Evolutionary conservation across 257 asterid genomes (phyloP).

Genomic region (Fraxinus quadrangulata): DNA sequence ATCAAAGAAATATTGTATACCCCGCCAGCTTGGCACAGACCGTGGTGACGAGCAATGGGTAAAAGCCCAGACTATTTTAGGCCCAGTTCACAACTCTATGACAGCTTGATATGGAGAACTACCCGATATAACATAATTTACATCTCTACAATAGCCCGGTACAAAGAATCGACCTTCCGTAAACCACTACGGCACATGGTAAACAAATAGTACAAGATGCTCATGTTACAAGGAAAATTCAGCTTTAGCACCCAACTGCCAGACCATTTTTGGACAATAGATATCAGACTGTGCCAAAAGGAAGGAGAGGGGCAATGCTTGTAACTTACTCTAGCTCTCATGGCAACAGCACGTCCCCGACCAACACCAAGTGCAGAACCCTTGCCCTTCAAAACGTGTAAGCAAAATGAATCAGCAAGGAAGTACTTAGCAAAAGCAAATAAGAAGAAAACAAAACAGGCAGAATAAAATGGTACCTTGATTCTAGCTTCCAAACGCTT

Average conservation of each 20-base stretch:
- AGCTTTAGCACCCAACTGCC: neutral
- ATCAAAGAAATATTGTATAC: too few species aligned
- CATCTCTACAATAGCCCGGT: neutral
- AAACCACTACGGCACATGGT: neutral
- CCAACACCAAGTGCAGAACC: slow-evolving; percentile 95
- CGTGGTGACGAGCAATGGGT: too few species aligned
- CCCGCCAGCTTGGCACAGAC: too few species aligned
- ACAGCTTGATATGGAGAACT: neutral
- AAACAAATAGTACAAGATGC: neutral
- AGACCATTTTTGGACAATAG: neutral
- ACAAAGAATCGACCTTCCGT: neutral
- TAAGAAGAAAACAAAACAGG: slow-evolving; percentile 7
- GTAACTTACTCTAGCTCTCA: slow-evolving; percentile 88
- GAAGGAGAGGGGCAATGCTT: neutral
- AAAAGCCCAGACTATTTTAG: too few species aligned
- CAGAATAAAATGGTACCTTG: slow-evolving; percentile 55
- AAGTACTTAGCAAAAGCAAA: neutral
- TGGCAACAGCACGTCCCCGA: slow-evolving; percentile 95
- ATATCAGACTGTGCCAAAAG: slow-evolving; percentile 9
- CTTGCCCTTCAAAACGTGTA: slow-evolving; percentile 67
- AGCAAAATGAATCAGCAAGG: slow-evolving; percentile 29
- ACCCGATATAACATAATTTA: neutral
- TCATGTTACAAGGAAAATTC: neutral
- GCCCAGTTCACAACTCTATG: neutral
- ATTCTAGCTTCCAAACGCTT: slow-evolving; percentile 93